Evolutionary conservation across 2,329 filamentous ascomycete genomes (phyloP), one percentile per base, ranked within the genome.

Genomic region (Diaporthe sp.): DNA sequence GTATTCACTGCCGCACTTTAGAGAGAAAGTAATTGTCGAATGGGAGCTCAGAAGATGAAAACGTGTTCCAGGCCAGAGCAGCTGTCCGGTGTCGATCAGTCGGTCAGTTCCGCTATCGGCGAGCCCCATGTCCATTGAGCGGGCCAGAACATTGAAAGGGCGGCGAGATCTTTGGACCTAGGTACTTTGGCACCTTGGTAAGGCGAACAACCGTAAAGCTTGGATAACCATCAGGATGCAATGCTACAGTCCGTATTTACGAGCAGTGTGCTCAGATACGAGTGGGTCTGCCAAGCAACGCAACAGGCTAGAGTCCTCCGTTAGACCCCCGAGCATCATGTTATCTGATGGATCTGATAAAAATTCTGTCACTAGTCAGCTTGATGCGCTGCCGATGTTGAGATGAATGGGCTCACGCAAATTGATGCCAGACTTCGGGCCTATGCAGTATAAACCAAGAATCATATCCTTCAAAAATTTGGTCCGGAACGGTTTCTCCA

Each of bases 291-390:
- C 53, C 55, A 22, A 34, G 55, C 6, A 57, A 34, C 28, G 28
- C 28, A 34, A 57, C 28, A 57, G 55, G 55, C 7, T 57, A 57
- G 55, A 34, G 7, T 57, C 15, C 55, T 57, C 55, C 55, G 55
- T 57, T 9, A 10, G 55, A 3, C 17, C 28, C 55, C 13, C 55
- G 15, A 34, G 28, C 17, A 34, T 57, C 55, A 57, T 57, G 55
- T 57, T 57, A 57, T 57, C 55, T 57, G 55, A 57, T 57, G 55
- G 55, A 57, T 57, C 55, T 57, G 55, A 57, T 57, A 57, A 57
- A 57, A 37, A 34, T 34, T 57, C 25, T 8, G 22, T 22, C 13
- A 34, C 53, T 57, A 57, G 53, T 57, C 25, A 57, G 53, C 53
- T 19, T 37, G 25, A 57, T 57, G 34, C 25, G 55, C 55, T 34